Percentiles rank a stretch among this genome's conserved stretches.
phyloP scores from a whole-genome alignment of 208 protist genomes.

The Trypanosoma theileri region DNA sequence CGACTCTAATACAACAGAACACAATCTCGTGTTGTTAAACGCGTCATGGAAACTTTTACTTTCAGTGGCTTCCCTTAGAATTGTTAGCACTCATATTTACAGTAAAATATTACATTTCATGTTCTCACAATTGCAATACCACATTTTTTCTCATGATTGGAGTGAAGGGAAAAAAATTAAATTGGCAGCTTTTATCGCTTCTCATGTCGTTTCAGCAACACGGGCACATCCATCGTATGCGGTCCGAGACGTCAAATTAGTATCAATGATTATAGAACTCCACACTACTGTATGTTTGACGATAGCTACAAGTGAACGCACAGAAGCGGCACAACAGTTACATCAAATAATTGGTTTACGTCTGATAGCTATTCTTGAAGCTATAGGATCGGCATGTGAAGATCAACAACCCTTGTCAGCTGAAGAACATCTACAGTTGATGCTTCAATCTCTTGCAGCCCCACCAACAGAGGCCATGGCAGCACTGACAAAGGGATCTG shows the following conservation, averaged over 20 bases:
- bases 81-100: constrained; percentile 29
- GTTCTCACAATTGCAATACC: constrained; percentile 56
- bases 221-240: constrained; percentile 47
- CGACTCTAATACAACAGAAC: constrained; percentile 31
- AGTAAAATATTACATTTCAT: constrained; percentile 42
- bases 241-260: constrained; percentile 21
- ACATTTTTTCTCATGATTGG: constrained; percentile 78
- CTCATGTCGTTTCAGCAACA: constrained; percentile 55
- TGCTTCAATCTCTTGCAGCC: constrained; percentile 8
- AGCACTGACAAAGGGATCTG: constrained; percentile 3
- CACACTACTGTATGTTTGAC: constrained; percentile 51
- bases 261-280: constrained; percentile 40
- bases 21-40: constrained; percentile 56
- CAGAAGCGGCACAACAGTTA: constrained; percentile 32
- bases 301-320: constrained; percentile 41
- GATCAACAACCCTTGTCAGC: not conserved
- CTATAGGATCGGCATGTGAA: constrained; percentile 6
- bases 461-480: constrained; percentile 5
- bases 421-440: constrained; percentile 6
- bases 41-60: constrained; percentile 71
- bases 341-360: constrained; percentile 48
- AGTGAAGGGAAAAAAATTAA: constrained; percentile 50
- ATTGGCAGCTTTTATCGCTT: constrained; percentile 69
- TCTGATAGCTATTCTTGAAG: constrained; percentile 47
- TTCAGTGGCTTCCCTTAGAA: constrained; percentile 34